phyloP scores from a whole-genome alignment of 768 basidiomycete genomes.

The Russula dissimulans region DNA sequence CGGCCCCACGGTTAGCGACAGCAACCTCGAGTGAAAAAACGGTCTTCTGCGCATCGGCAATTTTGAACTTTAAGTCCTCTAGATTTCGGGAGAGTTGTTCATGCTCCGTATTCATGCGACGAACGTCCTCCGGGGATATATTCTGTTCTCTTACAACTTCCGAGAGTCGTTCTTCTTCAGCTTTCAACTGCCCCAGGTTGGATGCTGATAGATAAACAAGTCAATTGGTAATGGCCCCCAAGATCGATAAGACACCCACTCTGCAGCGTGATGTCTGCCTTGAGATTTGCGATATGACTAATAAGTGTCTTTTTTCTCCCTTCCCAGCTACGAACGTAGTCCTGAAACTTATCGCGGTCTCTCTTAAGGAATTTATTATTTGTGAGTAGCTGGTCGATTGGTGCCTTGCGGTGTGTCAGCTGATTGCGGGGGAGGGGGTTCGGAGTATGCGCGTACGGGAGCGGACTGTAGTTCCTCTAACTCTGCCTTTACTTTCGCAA shows the following conservation, averaged over 20 bases:
- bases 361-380: slow-evolving; percentile 54
- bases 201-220: background rate
- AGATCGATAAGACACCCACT: slow-evolving; percentile 15
- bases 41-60: slow-evolving; percentile 60
- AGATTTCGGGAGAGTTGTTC: slow-evolving; percentile 65
- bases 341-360: slow-evolving; percentile 73
- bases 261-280: slow-evolving; percentile 49
- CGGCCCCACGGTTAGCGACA: slow-evolving; percentile 67
- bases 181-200: slow-evolving; percentile 52
- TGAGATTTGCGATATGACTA: slow-evolving; percentile 57
- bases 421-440: background rate
- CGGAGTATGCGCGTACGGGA: slow-evolving; percentile 36
- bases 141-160: slow-evolving; percentile 78
- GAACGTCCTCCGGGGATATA: slow-evolving; percentile 83
- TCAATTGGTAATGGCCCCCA: background rate
- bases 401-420: slow-evolving; percentile 28
- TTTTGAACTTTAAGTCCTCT: slow-evolving; percentile 68
- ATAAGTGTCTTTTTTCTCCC: slow-evolving; percentile 57
- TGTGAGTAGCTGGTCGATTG: slow-evolving; percentile 52
- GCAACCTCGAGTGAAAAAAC: slow-evolving; percentile 79
- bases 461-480: slow-evolving; percentile 50
- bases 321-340: slow-evolving; percentile 63
- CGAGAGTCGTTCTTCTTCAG: slow-evolving; percentile 53
- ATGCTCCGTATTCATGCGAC: slow-evolving; percentile 84
- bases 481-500: slow-evolving; percentile 43